Evolutionary conservation across 805 yeast genomes (phyloP), one percentile per base, ranked within the genome.

Genomic region (Lipomyces kockii): DNA sequence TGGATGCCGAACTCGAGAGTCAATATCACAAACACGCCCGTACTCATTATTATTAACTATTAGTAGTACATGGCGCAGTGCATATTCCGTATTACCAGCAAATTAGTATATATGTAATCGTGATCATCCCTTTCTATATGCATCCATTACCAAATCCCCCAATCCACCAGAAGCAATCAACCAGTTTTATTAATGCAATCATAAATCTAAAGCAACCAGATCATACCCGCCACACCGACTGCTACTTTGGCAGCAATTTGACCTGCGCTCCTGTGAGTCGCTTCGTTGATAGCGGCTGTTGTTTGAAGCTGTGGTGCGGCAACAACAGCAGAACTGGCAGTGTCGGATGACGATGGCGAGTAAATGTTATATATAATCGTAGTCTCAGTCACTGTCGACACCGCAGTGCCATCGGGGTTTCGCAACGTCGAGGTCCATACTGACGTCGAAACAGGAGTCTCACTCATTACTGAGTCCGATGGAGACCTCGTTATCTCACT

Each of bases 371-470:
- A 61, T 29, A 66, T 57, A 29, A 66, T 27, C 20, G 61, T 49
- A 5, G 69, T 66, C 25, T 34, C 11, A 11, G 69, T 66, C 39
- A 60, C 58, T 8, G 69, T 66, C 27, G 69, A 66, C 5, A 62
- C 22, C 3, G 69, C 62, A 12, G 9, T 12, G n/a, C 69, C 69
- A 29, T 37, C 34, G 2, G 63, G 39, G 32, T 62, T 35, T 22
- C 55, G 37, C 17, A 56, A 2, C 14, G 63, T 59, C 3, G 66
- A 62, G 4, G 63, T 46, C 27, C 35, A 39, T 7, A 60, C 34
- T 27, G 66, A 53, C 5, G 69, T 66, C 35, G 66, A 58, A 4
- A 60, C 46, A 43, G 64, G 64, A 27, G 35, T 49, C 6, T 32
- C 22, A 60, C 29, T 32, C 14, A 22, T 20, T 2, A 56, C 22